Evolutionary conservation across 1,284 basidiomycete species (phyloP).

Genomic region (Ceratobasidium sp.): DNA sequence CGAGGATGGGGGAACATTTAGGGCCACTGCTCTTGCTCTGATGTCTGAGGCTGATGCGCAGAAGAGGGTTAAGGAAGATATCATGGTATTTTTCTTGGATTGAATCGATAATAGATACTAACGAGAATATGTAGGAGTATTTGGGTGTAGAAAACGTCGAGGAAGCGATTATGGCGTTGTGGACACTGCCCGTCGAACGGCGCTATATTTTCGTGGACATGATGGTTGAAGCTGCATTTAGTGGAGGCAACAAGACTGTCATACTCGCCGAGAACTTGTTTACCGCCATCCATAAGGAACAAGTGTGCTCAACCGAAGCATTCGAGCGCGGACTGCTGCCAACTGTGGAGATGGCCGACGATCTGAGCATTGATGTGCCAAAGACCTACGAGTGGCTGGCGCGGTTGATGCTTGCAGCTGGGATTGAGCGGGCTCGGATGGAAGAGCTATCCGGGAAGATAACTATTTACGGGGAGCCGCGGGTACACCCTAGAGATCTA

Average conservation of each 20-base stretch:
- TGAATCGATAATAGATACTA: no score
- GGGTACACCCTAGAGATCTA: constrained; percentile 52
- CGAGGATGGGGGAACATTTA: constrained; percentile 68
- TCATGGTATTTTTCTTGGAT: constrained; percentile 62
- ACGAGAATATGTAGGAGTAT: constrained; percentile 64
- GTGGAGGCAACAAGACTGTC: constrained; percentile 88
- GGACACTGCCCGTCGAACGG: constrained; percentile 73
- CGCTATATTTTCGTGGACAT: constrained; percentile 78
- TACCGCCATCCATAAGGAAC: constrained; percentile 64
- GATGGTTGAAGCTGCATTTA: constrained; percentile 77
- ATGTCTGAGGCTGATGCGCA: constrained; percentile 80
- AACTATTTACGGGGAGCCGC: constrained; percentile 52
- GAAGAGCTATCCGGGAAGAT: constrained; percentile 63
- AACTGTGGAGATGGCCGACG: constrained; percentile 82
- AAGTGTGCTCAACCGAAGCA: constrained; percentile 68
- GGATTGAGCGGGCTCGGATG: constrained; percentile 65
- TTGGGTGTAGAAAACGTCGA: constrained; percentile 81
- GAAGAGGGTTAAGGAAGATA: constrained; percentile 84
- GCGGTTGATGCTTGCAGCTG: constrained; percentile 76
- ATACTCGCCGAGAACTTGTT: constrained; percentile 80
- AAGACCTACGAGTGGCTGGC: constrained; percentile 85
- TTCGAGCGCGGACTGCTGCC: constrained; percentile 77
- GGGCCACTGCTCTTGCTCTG: constrained; percentile 56
- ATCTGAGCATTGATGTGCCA: constrained; percentile 89
- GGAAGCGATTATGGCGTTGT: constrained; percentile 89